These are phyloP conservation scores for Rubia yunnanensis DNA, from an alignment of 257 asterid species.

Conservation along the genomic window DNA sequence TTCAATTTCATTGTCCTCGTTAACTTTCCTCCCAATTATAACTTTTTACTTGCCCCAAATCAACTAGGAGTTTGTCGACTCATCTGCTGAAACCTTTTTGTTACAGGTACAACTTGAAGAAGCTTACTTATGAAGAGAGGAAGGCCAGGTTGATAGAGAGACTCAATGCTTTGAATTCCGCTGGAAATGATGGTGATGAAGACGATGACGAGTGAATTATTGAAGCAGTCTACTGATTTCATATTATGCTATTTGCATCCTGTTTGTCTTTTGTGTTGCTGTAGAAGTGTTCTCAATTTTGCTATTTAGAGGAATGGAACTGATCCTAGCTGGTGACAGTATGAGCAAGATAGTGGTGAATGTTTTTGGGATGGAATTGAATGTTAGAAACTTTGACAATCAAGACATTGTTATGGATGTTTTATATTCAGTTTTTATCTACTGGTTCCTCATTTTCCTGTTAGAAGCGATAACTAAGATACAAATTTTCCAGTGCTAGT, in stretches of 20 bases:
- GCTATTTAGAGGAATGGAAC: too few relatives aligned
- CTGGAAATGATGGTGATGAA: slow-evolving; percentile 16
- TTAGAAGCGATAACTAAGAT: too few relatives aligned
- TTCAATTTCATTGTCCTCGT: too few relatives aligned
- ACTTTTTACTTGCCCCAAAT: too few relatives aligned
- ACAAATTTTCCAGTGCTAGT: too few relatives aligned
- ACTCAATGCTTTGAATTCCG: slow-evolving; percentile 18
- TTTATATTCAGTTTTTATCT: too few relatives aligned
- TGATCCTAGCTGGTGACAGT: not conserved
- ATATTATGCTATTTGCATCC: not conserved
- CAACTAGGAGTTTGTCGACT: too few relatives aligned
- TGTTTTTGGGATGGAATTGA: too few relatives aligned
- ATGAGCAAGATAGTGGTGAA: not conserved
- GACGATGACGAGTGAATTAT: slow-evolving; percentile 11
- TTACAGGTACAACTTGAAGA: slow-evolving; percentile 17
- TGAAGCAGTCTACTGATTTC: not conserved
- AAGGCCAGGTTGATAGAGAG: slow-evolving; percentile 21
- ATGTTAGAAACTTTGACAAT: too few relatives aligned
- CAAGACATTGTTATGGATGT: too few relatives aligned
- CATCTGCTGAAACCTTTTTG: too few relatives aligned
- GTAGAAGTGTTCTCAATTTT: slow-evolving; percentile 1
- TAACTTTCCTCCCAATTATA: not conserved
- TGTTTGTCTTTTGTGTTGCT: not conserved
- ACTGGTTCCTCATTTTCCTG: too few relatives aligned
- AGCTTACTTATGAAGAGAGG: slow-evolving; percentile 22